phyloP scores from a whole-genome alignment of 1,284 basidiomycete species.

The Papiliotrema flavescens region DNA sequence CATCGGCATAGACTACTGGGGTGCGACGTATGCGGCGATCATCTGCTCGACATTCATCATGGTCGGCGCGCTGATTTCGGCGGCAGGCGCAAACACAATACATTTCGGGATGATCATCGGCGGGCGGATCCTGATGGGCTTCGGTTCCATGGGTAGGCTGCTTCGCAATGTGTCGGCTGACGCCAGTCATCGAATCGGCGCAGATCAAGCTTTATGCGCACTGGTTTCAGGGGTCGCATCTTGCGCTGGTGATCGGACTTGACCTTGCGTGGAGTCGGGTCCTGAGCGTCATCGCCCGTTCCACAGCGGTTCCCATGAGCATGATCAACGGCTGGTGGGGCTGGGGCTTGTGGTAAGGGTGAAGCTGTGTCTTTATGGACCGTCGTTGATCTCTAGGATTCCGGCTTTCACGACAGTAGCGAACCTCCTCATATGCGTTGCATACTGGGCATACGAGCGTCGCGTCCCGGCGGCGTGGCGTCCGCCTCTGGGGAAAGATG shows the following conservation, averaged over 20 bases:
- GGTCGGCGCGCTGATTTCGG: conserved; percentile 40
- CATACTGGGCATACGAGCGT: conserved; percentile 44
- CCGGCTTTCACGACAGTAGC: conserved; percentile 37
- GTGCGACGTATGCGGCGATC: conserved; percentile 35
- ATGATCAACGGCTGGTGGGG: conserved; percentile 44
- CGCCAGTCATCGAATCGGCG: conserved; percentile 29
- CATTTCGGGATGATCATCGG: conserved; percentile 31
- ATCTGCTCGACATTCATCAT: conserved; percentile 39
- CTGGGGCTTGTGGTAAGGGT: conserved; percentile 45
- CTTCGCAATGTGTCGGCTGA: not conserved
- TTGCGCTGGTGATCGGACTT: conserved; percentile 34
- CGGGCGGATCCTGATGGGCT: conserved; percentile 36
- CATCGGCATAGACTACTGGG: conserved; percentile 50
- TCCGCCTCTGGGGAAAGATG: conserved; percentile 27
- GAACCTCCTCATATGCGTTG: conserved; percentile 31
- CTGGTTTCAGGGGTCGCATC: conserved; percentile 34
- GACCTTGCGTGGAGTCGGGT: conserved; percentile 38
- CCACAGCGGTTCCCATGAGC: conserved; percentile 44
- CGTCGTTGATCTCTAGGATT: conserved; percentile 9
- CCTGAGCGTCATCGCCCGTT: conserved; percentile 32
- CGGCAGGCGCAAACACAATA: conserved; percentile 25
- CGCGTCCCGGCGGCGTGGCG: conserved; percentile 34
- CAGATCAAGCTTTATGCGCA: conserved; percentile 43
- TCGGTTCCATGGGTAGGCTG: conserved; percentile 23
- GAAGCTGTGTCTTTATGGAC: not conserved